phyloP scores from a whole-genome alignment of 805 yeast genomes.

The Priceomyces fermenticarens region DNA sequence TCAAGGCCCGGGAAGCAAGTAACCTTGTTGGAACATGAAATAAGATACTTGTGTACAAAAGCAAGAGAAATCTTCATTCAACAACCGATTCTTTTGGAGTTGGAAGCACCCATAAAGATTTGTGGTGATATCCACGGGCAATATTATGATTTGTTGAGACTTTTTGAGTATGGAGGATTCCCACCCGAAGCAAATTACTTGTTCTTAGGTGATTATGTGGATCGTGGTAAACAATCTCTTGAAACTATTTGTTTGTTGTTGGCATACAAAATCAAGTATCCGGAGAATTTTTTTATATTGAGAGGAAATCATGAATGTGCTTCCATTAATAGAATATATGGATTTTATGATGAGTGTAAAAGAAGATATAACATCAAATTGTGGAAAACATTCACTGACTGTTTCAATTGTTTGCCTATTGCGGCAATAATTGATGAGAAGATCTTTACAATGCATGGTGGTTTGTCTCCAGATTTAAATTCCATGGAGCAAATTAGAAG shows the following conservation, averaged over 20 bases:
- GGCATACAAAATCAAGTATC: constrained; percentile 96
- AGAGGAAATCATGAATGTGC: constrained; percentile 99
- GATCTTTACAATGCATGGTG: constrained; percentile 99
- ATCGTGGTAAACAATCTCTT: constrained; percentile 95
- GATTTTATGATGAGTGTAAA: constrained; percentile 97
- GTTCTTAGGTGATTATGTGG: constrained; percentile 96
- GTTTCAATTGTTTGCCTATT: constrained; percentile 96
- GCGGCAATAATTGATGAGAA: constrained; percentile 98
- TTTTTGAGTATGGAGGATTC: constrained; percentile 97
- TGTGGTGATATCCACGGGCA: constrained; percentile 99
- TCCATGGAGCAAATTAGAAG: constrained; percentile 98
- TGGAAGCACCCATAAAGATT: constrained; percentile 95
- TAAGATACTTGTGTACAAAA: constrained; percentile 91
- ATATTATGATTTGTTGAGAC: constrained; percentile 90
- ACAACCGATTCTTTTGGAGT: constrained; percentile 91
- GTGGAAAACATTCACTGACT: constrained; percentile 98
- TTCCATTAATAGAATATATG: constrained; percentile 94
- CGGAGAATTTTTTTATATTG: constrained; percentile 93
- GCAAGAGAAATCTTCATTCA: constrained; percentile 97
- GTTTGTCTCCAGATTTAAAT: constrained; percentile 93
- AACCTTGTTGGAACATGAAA: constrained; percentile 88
- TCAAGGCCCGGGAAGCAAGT: constrained; percentile 98
- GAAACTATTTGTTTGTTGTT: constrained; percentile 92
- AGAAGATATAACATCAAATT: constrained; percentile 97
- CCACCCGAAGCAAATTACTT: constrained; percentile 98